Percentiles rank a stretch among this genome's conserved stretches.
phyloP scores from a whole-genome alignment of 2,329 filamentous ascomycete genomes.

The Teratosphaeria nubilosa region DNA sequence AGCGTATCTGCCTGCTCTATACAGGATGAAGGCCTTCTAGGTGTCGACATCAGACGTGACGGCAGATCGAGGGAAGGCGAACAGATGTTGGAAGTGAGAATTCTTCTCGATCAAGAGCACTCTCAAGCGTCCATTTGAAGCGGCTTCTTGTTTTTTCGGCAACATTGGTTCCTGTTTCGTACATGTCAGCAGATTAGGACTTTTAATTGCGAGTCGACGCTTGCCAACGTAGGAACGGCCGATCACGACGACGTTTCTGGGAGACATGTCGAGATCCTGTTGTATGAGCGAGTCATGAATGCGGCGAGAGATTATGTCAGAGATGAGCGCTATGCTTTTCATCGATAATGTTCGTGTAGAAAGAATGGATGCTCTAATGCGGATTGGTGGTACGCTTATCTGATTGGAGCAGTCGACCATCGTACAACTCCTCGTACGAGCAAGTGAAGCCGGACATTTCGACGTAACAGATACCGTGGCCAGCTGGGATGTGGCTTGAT shows the following conservation, averaged over 20 bases:
- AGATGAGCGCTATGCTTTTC: not conserved
- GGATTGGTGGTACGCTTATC: too few species aligned
- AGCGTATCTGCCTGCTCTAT: not conserved
- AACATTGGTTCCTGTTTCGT: not conserved
- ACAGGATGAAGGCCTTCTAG: conserved; percentile 6
- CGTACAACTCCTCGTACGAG: too few species aligned
- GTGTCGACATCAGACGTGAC: conserved; percentile 1
- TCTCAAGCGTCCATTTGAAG: conserved; percentile 1
- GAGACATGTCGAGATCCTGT: not conserved
- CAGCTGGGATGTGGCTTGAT: too few species aligned
- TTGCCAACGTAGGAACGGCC: conserved; percentile 3
- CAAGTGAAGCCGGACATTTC: too few species aligned
- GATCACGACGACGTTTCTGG: conserved; percentile 1
- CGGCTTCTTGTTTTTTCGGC: not conserved
- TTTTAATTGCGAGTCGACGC: not conserved
- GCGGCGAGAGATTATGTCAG: too few species aligned
- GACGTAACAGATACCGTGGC: too few species aligned
- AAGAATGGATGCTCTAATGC: too few species aligned
- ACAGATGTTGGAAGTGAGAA: conserved; percentile 3
- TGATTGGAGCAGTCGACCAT: too few species aligned
- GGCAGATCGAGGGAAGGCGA: conserved; percentile 3
- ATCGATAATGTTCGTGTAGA: too few species aligned
- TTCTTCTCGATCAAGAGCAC: conserved; percentile 4
- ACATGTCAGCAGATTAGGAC: not conserved
- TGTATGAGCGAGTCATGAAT: not conserved